Conservation (phyloP, 495 filamentous ascomycete genomes). For the Talaromyces adpressus region DNA sequence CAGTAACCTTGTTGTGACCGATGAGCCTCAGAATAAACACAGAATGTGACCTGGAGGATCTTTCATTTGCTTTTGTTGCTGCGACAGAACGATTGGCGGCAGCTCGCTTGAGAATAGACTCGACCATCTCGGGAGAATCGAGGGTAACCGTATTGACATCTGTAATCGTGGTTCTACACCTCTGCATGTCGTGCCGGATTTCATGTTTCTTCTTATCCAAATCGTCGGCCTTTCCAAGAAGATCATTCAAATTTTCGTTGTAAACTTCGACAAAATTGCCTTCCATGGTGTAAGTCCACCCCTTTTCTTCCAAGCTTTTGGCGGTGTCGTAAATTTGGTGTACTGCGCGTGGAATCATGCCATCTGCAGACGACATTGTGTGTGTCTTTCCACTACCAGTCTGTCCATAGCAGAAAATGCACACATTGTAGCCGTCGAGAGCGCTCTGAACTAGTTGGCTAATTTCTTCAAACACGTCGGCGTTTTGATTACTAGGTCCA, state of each 20-base stretch:
- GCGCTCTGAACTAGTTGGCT: constrained; percentile 95
- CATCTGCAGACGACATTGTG: constrained; percentile 89
- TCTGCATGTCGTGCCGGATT: constrained; percentile 77
- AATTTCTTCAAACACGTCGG: constrained; percentile 91
- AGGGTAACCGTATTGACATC: constrained; percentile 74
- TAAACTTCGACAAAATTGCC: constrained; percentile 98
- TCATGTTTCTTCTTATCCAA: constrained; percentile 84
- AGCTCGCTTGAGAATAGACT: constrained; percentile 69
- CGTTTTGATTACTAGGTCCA: constrained; percentile 65
- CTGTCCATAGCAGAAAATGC: constrained; percentile 98
- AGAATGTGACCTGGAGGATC: constrained; percentile 87
- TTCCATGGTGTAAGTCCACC: constrained; percentile 91
- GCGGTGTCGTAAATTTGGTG: constrained; percentile 89
- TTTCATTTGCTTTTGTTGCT: constrained; percentile 92
- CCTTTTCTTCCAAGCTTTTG: constrained; percentile 73
- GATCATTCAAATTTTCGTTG: constrained; percentile 93
- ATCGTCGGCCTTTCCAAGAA: constrained; percentile 71
- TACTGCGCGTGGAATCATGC: constrained; percentile 93
- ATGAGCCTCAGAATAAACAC: constrained; percentile 91
- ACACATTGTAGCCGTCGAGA: constrained; percentile 96
- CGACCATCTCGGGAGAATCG: constrained; percentile 71
- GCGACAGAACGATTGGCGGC: constrained; percentile 82
- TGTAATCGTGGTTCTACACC: constrained; percentile 76
- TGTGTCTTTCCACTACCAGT: constrained; percentile 95
- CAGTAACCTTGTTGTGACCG: constrained; percentile 73